Base-by-base conservation (phyloP, 2,329 filamentous ascomycete genomes). In the Trichoderma atrobrunneum region DNA sequence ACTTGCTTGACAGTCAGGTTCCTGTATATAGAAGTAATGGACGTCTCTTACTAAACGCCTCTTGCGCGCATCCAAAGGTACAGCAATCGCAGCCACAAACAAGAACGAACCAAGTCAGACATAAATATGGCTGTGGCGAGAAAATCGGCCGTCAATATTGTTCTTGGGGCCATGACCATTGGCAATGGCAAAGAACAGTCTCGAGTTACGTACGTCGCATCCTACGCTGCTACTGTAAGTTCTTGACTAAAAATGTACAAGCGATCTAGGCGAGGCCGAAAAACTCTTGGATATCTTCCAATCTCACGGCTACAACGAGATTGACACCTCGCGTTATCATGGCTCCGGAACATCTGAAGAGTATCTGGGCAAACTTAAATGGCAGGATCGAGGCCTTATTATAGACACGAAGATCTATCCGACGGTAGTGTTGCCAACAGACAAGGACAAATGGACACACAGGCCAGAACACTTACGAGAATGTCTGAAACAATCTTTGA, bases 241-340 rank as follows among this genome's bases (percentile, higher is more conserved):
- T 51, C 43, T 21, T 51, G 43, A 21, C 43, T 21, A 51, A 51
- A 21, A 0, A 3, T n/a, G 3, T 51, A 51, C 43, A 51, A 51
- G 43, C 43, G 43, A 51, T 51, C 43, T 21, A 6, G 43, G n/a
- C n/a, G n/a, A 51, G 43, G 43, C 43, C n/a, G n/a, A 21, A 21
- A n/a, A 51, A 12, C 43, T 51, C 43, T 51, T 51, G n/a, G n/a
- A 51, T 21, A 21, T 51, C 43, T 51, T 51, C n/a, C 43, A 51
- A 51, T 51, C n/a, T 51, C n/a, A 51, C 10, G n/a, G 43, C n/a
- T 21, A 51, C n/a, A 51, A 51, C 5, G n/a, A 51, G n/a, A 21
- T 97, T 51, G 43, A 51, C 10, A 51, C 43, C 43, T n/a, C 43
- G 4, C 43, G 43, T 12, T 51, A 51, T 51, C 21, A 51, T 51